A percentile compares a stretch with the other conserved stretches of the same genome.
phyloP scores from a whole-genome alignment of 225 moss, liverwort and hornwort genomes.

The Neckera pumila region DNA sequence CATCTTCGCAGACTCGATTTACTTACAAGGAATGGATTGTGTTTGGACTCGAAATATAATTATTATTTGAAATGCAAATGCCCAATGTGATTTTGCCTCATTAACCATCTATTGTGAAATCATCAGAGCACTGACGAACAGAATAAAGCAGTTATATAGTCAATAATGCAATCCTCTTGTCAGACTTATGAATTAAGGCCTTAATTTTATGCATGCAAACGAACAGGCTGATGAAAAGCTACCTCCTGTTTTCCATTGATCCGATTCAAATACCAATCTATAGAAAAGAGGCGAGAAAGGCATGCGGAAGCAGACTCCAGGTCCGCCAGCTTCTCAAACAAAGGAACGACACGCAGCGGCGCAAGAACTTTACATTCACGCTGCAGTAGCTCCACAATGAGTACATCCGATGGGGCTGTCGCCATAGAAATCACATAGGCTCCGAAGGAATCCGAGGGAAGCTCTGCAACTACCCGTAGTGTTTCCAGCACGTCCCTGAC shows the following conservation, averaged over 20 bases:
- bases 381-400: conserved; percentile 85
- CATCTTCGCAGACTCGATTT: neutral
- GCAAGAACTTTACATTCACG: conserved; percentile 69
- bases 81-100: neutral
- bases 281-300: conserved; percentile 75
- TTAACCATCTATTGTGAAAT: neutral
- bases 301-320: conserved; percentile 78
- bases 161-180: neutral
- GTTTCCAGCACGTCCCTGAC: conserved; percentile 86
- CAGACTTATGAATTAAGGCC: neutral
- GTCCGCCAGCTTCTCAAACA: conserved; percentile 91
- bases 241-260: conserved; percentile 92
- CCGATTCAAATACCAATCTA: conserved; percentile 90
- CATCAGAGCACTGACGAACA: neutral
- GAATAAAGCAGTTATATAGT: neutral
- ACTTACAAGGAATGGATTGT: neutral
- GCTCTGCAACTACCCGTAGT: conserved; percentile 71
- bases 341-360: conserved; percentile 85
- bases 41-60: neutral
- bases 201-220: neutral
- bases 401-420: conserved; percentile 83
- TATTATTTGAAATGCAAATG: neutral
- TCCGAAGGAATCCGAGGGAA: conserved; percentile 85
- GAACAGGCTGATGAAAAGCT: neutral
- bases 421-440: conserved; percentile 99